These are phyloP conservation scores for Laburnicola sp. DNA, from an alignment of 2,329 filamentous ascomycete species.

Conservation along the genomic window DNA sequence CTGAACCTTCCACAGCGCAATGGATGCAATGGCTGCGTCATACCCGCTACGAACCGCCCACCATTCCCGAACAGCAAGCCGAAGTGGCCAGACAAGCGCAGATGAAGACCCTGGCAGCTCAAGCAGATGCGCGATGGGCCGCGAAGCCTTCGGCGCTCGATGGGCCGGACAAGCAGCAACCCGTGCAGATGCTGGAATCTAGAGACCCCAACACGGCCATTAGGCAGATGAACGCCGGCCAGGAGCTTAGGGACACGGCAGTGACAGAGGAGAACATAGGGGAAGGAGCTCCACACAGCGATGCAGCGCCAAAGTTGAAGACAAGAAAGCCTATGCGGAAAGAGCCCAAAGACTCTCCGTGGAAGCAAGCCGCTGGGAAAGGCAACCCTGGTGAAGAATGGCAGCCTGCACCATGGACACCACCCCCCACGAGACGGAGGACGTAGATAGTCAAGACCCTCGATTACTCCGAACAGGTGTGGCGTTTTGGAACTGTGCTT, in stretches of 20 bases:
- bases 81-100: slow-evolving; percentile 60
- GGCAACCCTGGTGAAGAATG: slow-evolving; percentile 50
- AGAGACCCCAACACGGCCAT: slow-evolving; percentile 48
- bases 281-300: slow-evolving; percentile 23
- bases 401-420: slow-evolving; percentile 53
- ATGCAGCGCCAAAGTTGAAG: slow-evolving; percentile 23
- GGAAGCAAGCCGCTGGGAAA: slow-evolving; percentile 41
- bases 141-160: slow-evolving; percentile 62
- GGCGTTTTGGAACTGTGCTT: too few relatives aligned
- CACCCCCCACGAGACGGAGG: slow-evolving; percentile 43
- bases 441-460: slow-evolving; percentile 4
- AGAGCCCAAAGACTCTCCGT: slow-evolving; percentile 45
- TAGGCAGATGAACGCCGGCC: slow-evolving; percentile 35
- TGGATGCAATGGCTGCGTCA: slow-evolving; percentile 72
- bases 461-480: too few relatives aligned
- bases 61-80: slow-evolving; percentile 60
- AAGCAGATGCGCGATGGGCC: slow-evolving; percentile 65
- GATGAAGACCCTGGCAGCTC: slow-evolving; percentile 61
- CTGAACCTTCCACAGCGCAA: slow-evolving; percentile 52
- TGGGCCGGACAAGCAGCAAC: slow-evolving; percentile 55
- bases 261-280: slow-evolving; percentile 8
- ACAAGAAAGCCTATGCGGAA: slow-evolving; percentile 28
- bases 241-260: slow-evolving; percentile 35
- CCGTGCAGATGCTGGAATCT: slow-evolving; percentile 50
- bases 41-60: slow-evolving; percentile 59